Base-by-base conservation (phyloP, 2,329 filamentous ascomycete species). In the Xylariaceae sp. region DNA sequence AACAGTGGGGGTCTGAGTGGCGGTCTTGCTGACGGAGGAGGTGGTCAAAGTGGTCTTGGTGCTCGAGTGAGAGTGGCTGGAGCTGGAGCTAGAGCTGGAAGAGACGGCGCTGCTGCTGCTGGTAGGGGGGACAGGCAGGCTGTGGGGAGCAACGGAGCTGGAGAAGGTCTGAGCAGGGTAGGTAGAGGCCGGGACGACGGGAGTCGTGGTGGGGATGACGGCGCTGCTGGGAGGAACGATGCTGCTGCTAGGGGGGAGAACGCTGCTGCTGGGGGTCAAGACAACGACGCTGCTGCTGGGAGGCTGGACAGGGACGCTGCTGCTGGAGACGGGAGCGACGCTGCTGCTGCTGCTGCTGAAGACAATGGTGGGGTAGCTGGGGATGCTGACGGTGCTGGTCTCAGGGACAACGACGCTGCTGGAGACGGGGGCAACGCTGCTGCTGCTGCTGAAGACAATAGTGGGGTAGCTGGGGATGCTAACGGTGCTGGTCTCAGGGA, bases 31-130 rank as follows among this genome's bases (percentile, higher is more conserved):
- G 53, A 49, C 56, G 7, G 47, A 13, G 44, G 61, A 52, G 41
- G 53, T 58, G 37, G 35, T 53, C 2, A 13, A 30, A 13, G 56
- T 59, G 52, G 23, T 11, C 10, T 53, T n/a, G 35, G 59, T 57
- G 48, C 54, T 47, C 1, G 41, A 4, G 23, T 18, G n/a, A 48
- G 45, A 18, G 15, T 7, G 9, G 48, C 2, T 39, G 57, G 23
- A 13, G 57, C 45, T 44, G 18, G 7, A 34, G 47, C 56, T 51
- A 34, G 44, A 6, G 39, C 49, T 57, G 49, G n/a, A 30, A 30
- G 23, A 30, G 23, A 30, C 23, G 23, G 23, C 23, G 23, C 23
- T 30, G 23, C 23, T 30, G 23, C 23, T 30, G 23, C 23, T 30
- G 23, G 23, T 30, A 30, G 23, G 23, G 23, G 23, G 23, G 23